These are phyloP conservation scores for Fusarium illudens DNA, from an alignment of 2,329 filamentous ascomycete species.

Conservation along the genomic window DNA sequence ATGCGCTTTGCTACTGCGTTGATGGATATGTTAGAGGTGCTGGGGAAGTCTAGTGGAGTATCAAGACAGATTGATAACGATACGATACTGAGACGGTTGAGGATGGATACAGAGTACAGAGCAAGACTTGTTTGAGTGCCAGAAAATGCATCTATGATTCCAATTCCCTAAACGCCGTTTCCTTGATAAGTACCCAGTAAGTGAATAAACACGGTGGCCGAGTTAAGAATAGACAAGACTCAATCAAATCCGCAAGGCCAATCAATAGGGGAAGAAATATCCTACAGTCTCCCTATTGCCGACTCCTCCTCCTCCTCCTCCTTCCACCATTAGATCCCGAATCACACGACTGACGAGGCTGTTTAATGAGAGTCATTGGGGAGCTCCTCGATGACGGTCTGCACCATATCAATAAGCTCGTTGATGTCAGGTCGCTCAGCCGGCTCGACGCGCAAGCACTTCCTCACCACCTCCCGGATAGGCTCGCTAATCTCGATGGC, in stretches of 20 bases:
- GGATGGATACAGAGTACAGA: conserved; percentile 9
- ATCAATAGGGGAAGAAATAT: conserved; percentile 12
- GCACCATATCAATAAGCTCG: conserved; percentile 81
- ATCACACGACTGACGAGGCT: neutral
- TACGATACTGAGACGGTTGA: neutral
- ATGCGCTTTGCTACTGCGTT: neutral
- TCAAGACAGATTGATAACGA: neutral
- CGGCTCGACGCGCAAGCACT: conserved; percentile 87
- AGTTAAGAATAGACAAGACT: neutral
- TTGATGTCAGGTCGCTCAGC: conserved; percentile 87
- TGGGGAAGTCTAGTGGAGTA: neutral
- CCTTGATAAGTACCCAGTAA: conserved; percentile 16
- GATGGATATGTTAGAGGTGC: neutral
- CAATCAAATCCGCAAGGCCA: conserved; percentile 10
- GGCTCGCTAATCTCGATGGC: conserved; percentile 75
- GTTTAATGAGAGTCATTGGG: conserved; percentile 59
- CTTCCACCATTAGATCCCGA: neutral
- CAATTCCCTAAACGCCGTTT: conserved; percentile 38
- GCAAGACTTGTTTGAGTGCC: conserved; percentile 29
- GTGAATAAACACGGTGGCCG: conserved; percentile 4
- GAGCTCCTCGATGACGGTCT: conserved; percentile 72
- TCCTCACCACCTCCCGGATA: conserved; percentile 87
- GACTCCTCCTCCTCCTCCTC: neutral
- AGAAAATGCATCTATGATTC: conserved; percentile 36
- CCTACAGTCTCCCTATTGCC: conserved; percentile 16